These are phyloP conservation scores for Cryptosporidium baileyi DNA, from an alignment of 169 alveolate species.

Conservation along the genomic window DNA sequence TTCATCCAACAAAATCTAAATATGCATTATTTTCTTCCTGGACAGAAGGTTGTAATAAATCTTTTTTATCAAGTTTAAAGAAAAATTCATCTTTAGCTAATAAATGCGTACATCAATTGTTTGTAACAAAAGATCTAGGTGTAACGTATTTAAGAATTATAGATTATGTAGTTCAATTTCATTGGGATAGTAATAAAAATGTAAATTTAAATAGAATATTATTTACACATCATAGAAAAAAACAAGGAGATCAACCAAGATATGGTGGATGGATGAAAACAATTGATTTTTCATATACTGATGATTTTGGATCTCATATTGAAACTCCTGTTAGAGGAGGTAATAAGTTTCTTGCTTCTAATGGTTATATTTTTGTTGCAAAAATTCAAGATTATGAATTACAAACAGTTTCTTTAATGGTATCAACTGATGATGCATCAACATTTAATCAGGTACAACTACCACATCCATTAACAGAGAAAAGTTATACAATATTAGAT, in stretches of 20 bases:
- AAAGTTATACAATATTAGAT: constrained; percentile 93
- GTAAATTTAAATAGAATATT: constrained; percentile 75
- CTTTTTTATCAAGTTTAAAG: constrained; percentile 33
- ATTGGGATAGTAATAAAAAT: constrained; percentile 87
- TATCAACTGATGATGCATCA: constrained; percentile 86
- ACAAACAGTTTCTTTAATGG: constrained; percentile 91
- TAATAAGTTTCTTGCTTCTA: constrained; percentile 90
- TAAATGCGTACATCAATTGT: constrained; percentile 87
- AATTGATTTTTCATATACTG: constrained; percentile 86
- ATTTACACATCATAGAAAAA: constrained; percentile 80
- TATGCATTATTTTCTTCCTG: constrained; percentile 86
- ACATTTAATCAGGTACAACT: constrained; percentile 86
- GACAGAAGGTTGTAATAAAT: constrained; percentile 82
- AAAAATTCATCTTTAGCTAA: constrained; percentile 69
- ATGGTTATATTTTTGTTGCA: constrained; percentile 94
- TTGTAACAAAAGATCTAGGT: constrained; percentile 86
- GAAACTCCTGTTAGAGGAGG: constrained; percentile 88
- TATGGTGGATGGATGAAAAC: constrained; percentile 90
- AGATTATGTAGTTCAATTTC: constrained; percentile 88
- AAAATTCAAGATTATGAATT: constrained; percentile 79
- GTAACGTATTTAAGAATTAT: constrained; percentile 77
- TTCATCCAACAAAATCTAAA: constrained; percentile 83
- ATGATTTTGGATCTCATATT: constrained; percentile 86
- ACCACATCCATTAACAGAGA: constrained; percentile 91
- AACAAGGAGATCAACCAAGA: constrained; percentile 86